These are phyloP conservation scores for Fomitopsis schrenkii DNA, from an alignment of 1,284 basidiomycete species.

Conservation along the genomic window DNA sequence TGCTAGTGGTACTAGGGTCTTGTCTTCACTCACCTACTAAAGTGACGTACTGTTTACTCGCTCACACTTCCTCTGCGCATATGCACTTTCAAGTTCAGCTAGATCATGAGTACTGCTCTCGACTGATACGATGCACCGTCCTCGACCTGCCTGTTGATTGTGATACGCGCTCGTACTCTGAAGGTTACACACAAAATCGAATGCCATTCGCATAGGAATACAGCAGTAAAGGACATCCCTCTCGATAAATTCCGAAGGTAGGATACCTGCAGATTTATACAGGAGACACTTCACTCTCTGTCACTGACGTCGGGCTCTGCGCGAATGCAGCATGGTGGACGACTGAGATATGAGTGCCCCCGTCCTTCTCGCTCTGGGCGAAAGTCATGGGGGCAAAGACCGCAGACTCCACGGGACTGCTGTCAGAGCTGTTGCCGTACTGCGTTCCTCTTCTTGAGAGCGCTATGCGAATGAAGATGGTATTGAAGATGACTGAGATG, in stretches of 20 bases:
- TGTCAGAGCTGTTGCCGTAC: neutral
- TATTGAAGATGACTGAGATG: conserved; percentile 3
- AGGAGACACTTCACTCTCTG: neutral
- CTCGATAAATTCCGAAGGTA: neutral
- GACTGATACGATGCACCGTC: too few species aligned
- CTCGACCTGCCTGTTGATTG: too few species aligned
- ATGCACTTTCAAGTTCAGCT: too few species aligned
- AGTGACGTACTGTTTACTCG: too few species aligned
- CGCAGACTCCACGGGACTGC: neutral
- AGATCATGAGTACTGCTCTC: too few species aligned
- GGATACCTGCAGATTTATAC: neutral
- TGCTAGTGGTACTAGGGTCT: too few species aligned
- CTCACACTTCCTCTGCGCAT: too few species aligned
- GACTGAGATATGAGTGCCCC: neutral
- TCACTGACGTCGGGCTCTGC: neutral
- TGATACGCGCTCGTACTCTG: too few species aligned
- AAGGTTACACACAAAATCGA: too few species aligned
- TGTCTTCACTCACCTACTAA: too few species aligned
- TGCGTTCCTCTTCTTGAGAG: neutral
- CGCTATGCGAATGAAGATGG: conserved; percentile 5
- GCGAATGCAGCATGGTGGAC: neutral
- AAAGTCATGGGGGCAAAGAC: neutral
- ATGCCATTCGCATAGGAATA: too few species aligned
- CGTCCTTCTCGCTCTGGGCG: neutral
- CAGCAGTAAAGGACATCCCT: too few species aligned